These are phyloP conservation scores for Canavalia gladiata DNA, from an alignment of 306 rosid species.

Conservation along the genomic window DNA sequence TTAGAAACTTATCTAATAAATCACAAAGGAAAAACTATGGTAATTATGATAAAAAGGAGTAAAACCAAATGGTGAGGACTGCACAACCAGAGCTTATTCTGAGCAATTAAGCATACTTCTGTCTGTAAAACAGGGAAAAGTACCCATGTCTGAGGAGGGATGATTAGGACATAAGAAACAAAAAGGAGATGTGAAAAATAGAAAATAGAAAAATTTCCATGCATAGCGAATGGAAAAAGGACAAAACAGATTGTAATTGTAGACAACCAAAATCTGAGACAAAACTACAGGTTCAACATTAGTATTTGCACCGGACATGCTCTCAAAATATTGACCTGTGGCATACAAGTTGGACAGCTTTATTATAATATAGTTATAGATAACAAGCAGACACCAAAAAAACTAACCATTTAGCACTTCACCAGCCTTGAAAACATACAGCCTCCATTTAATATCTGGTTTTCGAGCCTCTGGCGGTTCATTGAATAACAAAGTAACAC, in stretches of 20 bases:
- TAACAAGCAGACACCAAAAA: constrained; percentile 26
- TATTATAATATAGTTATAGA: neutral
- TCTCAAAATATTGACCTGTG: neutral
- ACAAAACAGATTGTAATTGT: neutral
- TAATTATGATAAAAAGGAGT: neutral
- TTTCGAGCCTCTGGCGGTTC: constrained; percentile 90
- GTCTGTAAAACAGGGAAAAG: neutral
- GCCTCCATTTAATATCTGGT: constrained; percentile 93
- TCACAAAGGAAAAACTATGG: constrained; percentile 27
- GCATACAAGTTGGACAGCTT: neutral
- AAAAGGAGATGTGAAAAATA: neutral
- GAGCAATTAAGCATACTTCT: constrained; percentile 22
- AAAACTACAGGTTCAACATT: neutral
- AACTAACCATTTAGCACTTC: constrained; percentile 87
- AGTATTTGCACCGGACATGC: neutral
- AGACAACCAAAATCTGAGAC: neutral
- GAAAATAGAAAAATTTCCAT: neutral
- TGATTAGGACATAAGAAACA: neutral
- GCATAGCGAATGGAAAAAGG: neutral
- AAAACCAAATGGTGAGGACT: constrained; percentile 10
- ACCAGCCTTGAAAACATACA: constrained; percentile 96
- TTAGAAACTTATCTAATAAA: constrained; percentile 28
- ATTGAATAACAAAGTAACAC: constrained; percentile 79
- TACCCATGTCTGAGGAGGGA: neutral
- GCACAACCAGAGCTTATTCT: constrained; percentile 33